Evolutionary conservation across 768 basidiomycete genomes (phyloP).

Genomic region (Tulasnella sp.): DNA sequence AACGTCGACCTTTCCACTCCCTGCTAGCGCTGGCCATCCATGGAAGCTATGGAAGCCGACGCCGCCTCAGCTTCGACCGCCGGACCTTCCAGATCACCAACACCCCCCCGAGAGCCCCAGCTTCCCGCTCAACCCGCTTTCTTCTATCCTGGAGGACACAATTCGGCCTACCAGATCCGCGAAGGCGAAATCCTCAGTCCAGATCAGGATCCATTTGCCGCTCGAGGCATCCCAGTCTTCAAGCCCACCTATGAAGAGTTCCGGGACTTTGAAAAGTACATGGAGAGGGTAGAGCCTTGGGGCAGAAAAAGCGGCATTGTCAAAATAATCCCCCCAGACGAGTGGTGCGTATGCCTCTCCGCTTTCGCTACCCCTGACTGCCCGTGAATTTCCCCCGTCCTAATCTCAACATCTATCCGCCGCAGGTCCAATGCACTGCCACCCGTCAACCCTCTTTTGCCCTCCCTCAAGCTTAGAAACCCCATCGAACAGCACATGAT

Average conservation of each 20-base stretch:
- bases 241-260: constrained; percentile 91
- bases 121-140: constrained; percentile 23
- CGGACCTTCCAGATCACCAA: constrained; percentile 11
- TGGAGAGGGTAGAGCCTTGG: constrained; percentile 84
- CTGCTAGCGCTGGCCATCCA: neutral
- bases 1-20: neutral
- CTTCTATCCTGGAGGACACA: constrained; percentile 24
- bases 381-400: constrained; percentile 9
- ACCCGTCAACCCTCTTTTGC: constrained; percentile 63
- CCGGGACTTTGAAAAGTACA: constrained; percentile 83
- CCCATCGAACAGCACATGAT: constrained; percentile 57
- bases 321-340: constrained; percentile 91
- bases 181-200: constrained; percentile 48
- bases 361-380: constrained; percentile 15
- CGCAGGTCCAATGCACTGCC: constrained; percentile 70
- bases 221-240: constrained; percentile 94
- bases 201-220: constrained; percentile 72
- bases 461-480: constrained; percentile 69
- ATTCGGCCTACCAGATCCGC: constrained; percentile 3
- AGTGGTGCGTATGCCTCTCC: constrained; percentile 63
- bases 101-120: neutral
- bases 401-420: constrained; percentile 20
- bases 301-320: constrained; percentile 87
- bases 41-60: constrained; percentile 12
- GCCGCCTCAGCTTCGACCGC: neutral